These are phyloP conservation scores for Xylaria castorea DNA, from an alignment of 495 filamentous ascomycete genomes.

Conservation along the genomic window DNA sequence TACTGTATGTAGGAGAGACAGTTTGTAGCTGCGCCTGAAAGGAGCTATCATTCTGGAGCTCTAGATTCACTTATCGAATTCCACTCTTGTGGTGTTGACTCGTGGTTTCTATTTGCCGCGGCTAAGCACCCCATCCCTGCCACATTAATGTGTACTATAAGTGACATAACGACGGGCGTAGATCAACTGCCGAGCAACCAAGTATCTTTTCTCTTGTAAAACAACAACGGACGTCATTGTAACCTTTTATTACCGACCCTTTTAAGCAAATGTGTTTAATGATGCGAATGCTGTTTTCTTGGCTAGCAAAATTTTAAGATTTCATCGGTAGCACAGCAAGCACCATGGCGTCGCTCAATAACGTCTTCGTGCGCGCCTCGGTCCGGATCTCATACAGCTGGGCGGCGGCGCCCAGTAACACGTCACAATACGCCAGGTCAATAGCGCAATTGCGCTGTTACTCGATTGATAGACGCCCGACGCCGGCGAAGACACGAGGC, in stretches of 20 bases:
- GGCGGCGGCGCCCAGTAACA: constrained; percentile 26
- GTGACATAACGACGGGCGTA: constrained; percentile 31
- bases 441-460: constrained; percentile 28
- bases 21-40: neutral
- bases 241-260: neutral
- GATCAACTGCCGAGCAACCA: constrained; percentile 36
- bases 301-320: too few species aligned
- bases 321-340: neutral
- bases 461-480: constrained; percentile 32
- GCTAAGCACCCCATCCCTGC: neutral
- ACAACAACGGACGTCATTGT: neutral
- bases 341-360: constrained; percentile 36
- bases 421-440: constrained; percentile 24
- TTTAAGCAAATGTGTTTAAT: neutral
- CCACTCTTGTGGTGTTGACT: neutral
- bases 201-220: neutral
- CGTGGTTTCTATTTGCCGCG: neutral
- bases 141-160: neutral
- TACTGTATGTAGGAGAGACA: neutral
- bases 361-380: constrained; percentile 30
- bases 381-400: constrained; percentile 35
- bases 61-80: neutral
- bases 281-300: neutral
- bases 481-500: constrained; percentile 44
- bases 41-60: neutral